Base-by-base conservation (phyloP, 2,329 filamentous ascomycete genomes). In the Chaetoscypha palmicola region DNA sequence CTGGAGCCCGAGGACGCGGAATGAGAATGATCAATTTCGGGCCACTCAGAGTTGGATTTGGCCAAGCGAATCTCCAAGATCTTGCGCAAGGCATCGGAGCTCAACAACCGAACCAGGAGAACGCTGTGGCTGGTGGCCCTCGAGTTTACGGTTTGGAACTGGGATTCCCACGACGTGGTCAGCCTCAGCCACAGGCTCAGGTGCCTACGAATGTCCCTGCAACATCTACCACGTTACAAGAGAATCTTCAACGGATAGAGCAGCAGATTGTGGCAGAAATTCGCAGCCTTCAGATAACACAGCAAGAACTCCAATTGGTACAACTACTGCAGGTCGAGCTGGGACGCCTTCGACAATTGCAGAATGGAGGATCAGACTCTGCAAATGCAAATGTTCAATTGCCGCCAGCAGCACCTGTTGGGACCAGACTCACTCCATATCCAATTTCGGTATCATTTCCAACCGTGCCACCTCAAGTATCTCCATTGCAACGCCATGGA, bases 41-140 rank as follows among this genome's bases (percentile, higher is more conserved):
- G 1, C 86, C 86, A 2, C 68, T 92, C 23, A 72, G 85, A 21
- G 68, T 92, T 17, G 86, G 83, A 0, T 86, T 91, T 55, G 69
- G 83, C 64, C 62, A 81, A 64, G 63, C 70, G 16, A 77, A 86
- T 46, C 72, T 86, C 24, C 74, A 79, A 43, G 81, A 86, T 51
- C 68, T 87, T 52, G 80, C 77, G 4, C 77, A 81, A 47, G 77
- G 77, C 48, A 70, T 86, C 53, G 77, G 76, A 32, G 70, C 66
- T 38, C 62, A 58, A 16, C 66, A 64, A 42, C 58, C 60, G 38
- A 61, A 47, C 47, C 68, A 61, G 45, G 62, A 60, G 32, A 59
- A 62, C 46, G 49, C 38, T 35, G 51, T 36, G 30, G 50, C 48
- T 26, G 50, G 48, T 24, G 54, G 45, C 28, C 46, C 59, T 8